These are phyloP conservation scores for Boletus rufocinnamomeus DNA, from an alignment of 768 basidiomycete genomes.

Conservation along the genomic window DNA sequence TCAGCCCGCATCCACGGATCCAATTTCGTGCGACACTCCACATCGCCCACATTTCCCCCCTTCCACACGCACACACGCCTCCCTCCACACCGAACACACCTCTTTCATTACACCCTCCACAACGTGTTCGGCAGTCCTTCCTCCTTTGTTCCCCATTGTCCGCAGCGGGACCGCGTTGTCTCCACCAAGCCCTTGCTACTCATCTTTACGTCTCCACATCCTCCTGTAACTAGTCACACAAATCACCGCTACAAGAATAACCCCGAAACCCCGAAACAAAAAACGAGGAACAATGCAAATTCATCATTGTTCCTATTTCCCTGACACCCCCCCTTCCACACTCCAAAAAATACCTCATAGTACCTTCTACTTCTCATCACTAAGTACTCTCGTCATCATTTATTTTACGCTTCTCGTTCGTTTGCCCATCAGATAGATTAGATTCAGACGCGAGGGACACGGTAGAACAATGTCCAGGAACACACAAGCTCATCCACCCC, in stretches of 20 bases:
- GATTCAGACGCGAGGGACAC: slow-evolving; percentile 1
- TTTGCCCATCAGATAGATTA: slow-evolving; percentile 1
- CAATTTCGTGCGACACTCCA: slow-evolving; percentile 3
- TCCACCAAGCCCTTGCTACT: slow-evolving; percentile 14
- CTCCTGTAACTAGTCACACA: slow-evolving; percentile 20
- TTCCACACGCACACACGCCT: slow-evolving; percentile 9
- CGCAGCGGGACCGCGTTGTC: slow-evolving; percentile 27
- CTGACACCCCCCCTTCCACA: not conserved
- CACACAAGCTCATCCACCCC: not conserved
- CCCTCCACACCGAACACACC: not conserved
- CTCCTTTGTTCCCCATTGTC: slow-evolving; percentile 9
- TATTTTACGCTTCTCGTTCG: slow-evolving; percentile 8
- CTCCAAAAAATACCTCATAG: not conserved
- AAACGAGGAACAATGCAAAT: slow-evolving; percentile 7
- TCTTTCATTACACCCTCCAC: slow-evolving; percentile 8
- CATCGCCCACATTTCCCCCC: slow-evolving; percentile 7
- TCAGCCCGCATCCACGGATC: slow-evolving; percentile 22
- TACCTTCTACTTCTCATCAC: not conserved
- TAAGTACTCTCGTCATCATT: slow-evolving; percentile 16
- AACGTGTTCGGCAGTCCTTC: slow-evolving; percentile 24
- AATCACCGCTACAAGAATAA: slow-evolving; percentile 8
- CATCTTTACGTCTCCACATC: slow-evolving; percentile 20
- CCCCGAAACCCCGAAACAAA: not conserved
- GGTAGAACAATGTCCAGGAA: slow-evolving; percentile 18
- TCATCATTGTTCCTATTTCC: slow-evolving; percentile 2